Evolutionary conservation across 768 basidiomycete genomes (phyloP), one percentile per base, ranked within the genome.

Genomic region (Tylopilus rubrobrunneus): DNA sequence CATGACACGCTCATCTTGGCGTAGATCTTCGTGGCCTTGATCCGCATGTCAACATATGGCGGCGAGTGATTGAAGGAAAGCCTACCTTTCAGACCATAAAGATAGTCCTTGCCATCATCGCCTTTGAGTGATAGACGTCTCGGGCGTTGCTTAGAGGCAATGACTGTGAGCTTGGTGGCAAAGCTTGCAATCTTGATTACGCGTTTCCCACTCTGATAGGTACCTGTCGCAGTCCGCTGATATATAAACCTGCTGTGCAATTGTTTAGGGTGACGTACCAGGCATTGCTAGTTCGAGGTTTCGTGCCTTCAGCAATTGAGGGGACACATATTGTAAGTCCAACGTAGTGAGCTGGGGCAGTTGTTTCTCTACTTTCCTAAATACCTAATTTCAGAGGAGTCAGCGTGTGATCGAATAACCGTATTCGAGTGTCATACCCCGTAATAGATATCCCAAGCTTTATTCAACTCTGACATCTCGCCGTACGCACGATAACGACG

Each of bases 401-500:
- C 21, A 53, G 36, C 34, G 33, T 46, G 37, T 19, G 36, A 49
- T 48, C 21, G 17, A 14, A 36, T 33, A 29, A 40, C 12, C 9
- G 36, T 5, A 21, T n/a, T 69, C 5, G 1, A 41, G 15, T 34
- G 40, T 21, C 85, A 57, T 65, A 92, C 93, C 45, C 84, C 84
- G 64, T 98, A 99, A 71, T 99, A 99, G 27, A 98, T 94, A 64
- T 98, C 97, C 97, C 97, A 99, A 31, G 97, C 97, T 65, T 89
- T 92, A 67, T 98, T 97, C 45, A 99, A 74, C 66, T 98, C 93
- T 47, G 83, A 84, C 52, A 84, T 80, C 66, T 99, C 95, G 25
- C 90, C 90, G 64, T 89, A 90, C 21, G 82, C 79, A 40, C 87
- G 86, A 75, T 88, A 99, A 47, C 91, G 81, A 47, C 86, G 81